These are phyloP conservation scores for Solanum verrucosum DNA, from an alignment of 257 asterid genomes.

Conservation along the genomic window DNA sequence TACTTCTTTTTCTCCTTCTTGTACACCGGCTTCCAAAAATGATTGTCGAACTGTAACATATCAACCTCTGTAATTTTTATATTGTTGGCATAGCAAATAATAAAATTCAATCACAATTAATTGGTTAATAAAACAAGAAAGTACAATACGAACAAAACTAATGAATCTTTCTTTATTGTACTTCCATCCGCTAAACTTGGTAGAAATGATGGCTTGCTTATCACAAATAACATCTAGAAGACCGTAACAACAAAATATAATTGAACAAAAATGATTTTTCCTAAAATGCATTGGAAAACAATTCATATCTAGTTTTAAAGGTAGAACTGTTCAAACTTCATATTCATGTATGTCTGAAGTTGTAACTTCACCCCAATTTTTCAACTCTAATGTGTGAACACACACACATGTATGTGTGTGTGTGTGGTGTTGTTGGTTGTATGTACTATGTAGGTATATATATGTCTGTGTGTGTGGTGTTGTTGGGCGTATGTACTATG, in stretches of 20 bases:
- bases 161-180: background rate
- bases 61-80: background rate
- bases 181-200: background rate
- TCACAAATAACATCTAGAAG: background rate
- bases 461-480: too few relatives aligned
- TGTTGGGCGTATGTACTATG: too few relatives aligned
- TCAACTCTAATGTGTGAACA: background rate
- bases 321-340: background rate
- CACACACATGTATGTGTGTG: too few relatives aligned
- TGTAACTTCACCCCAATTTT: background rate
- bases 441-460: too few relatives aligned
- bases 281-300: background rate
- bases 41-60: background rate
- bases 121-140: background rate
- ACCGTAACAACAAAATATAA: background rate
- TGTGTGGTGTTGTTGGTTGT: too few relatives aligned
- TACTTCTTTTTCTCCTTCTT: background rate
- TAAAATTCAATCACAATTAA: background rate
- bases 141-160: background rate
- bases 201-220: background rate
- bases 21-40: background rate
- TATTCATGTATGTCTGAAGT: background rate
- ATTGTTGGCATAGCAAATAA: background rate
- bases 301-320: background rate
- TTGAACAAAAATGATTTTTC: background rate